Evolutionary conservation across 2,329 filamentous ascomycete genomes (phyloP).

Genomic region (Fusarium nurragi): DNA sequence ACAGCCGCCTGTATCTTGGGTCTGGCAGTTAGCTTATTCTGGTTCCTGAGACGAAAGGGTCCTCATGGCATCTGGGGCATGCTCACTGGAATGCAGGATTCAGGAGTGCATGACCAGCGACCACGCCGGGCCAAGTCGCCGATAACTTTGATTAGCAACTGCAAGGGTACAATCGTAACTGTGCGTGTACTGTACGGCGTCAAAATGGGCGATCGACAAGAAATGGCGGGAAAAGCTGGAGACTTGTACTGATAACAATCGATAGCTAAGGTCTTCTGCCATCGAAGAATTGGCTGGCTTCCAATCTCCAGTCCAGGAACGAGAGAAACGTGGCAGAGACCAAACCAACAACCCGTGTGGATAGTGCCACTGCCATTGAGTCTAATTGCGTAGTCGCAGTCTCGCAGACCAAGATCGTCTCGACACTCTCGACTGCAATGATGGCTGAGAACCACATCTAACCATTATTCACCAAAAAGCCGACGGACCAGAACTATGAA

Average conservation of each 20-base stretch:
- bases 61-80: slow-evolving; percentile 3
- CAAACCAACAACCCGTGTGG: slow-evolving; percentile 18
- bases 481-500: slow-evolving; percentile 26
- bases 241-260: slow-evolving; percentile 29
- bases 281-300: slow-evolving; percentile 27
- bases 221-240: slow-evolving; percentile 35
- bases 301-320: slow-evolving; percentile 23
- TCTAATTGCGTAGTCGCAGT: slow-evolving; percentile 24
- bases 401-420: slow-evolving; percentile 3
- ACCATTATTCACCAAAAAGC: slow-evolving; percentile 20
- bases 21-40: slow-evolving; percentile 10
- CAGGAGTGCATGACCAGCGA: slow-evolving; percentile 42
- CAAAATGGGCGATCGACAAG: slow-evolving; percentile 27
- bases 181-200: neutral
- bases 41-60: slow-evolving; percentile 28
- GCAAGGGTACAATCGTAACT: slow-evolving; percentile 17
- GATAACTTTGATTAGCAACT: slow-evolving; percentile 34
- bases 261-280: slow-evolving; percentile 18
- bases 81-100: slow-evolving; percentile 42
- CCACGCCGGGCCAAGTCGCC: slow-evolving; percentile 20
- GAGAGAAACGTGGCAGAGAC: slow-evolving; percentile 12
- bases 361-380: neutral
- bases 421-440: slow-evolving; percentile 22
- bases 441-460: slow-evolving; percentile 23
- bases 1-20: neutral